Evolutionary conservation across 495 filamentous ascomycete species (phyloP).

Genomic region (Durotheca rogersii): DNA sequence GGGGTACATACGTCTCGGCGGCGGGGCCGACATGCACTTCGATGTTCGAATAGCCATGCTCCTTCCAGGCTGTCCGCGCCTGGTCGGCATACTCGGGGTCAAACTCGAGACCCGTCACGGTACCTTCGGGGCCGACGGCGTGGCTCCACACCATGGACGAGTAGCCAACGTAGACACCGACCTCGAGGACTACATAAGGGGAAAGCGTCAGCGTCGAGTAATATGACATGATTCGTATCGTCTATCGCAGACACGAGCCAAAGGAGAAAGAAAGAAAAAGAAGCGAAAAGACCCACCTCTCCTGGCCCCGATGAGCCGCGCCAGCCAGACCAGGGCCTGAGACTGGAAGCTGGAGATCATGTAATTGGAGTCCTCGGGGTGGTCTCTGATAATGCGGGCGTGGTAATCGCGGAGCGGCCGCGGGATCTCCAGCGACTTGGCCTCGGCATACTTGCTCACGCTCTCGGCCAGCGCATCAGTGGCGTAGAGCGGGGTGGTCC

Average conservation of each 20-base stretch:
- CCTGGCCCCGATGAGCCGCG: slow-evolving; percentile 37
- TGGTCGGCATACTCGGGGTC: slow-evolving; percentile 32
- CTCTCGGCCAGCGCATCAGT: slow-evolving; percentile 31
- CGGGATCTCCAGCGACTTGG: slow-evolving; percentile 31
- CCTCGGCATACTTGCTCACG: slow-evolving; percentile 35
- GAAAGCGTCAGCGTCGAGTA: too few relatives aligned
- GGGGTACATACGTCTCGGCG: slow-evolving; percentile 35
- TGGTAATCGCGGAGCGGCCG: slow-evolving; percentile 35
- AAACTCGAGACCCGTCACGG: slow-evolving; percentile 41
- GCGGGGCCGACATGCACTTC: slow-evolving; percentile 40
- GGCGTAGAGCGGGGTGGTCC: slow-evolving; percentile 34
- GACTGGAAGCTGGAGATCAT: slow-evolving; percentile 42
- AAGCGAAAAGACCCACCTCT: slow-evolving; percentile 28
- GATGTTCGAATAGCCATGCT: slow-evolving; percentile 34
- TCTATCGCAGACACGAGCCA: too few relatives aligned
- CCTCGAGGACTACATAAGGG: slow-evolving; percentile 44
- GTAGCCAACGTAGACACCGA: slow-evolving; percentile 42
- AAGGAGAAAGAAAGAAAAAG: neutral
- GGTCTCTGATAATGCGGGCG: slow-evolving; percentile 25
- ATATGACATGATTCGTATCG: too few relatives aligned
- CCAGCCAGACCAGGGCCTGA: slow-evolving; percentile 35
- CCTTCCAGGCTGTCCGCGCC: slow-evolving; percentile 28
- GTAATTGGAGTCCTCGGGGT: slow-evolving; percentile 27
- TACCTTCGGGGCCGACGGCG: slow-evolving; percentile 37
- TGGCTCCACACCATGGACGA: slow-evolving; percentile 39